phyloP scores from a whole-genome alignment of 306 rosid genomes.

The Acmispon strigosus region DNA sequence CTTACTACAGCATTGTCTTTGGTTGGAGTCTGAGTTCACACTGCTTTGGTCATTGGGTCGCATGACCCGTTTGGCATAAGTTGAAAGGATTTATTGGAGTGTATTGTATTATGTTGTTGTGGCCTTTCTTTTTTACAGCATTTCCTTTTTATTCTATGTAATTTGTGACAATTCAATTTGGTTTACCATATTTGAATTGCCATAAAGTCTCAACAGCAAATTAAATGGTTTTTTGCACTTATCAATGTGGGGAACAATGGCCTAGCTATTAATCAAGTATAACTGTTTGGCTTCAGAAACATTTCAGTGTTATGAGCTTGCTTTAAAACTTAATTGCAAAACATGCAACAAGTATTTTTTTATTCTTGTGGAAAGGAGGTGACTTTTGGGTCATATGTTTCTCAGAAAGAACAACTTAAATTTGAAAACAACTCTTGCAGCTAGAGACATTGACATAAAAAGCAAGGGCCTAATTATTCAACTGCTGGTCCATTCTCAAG shows the following conservation, averaged over 20 bases:
- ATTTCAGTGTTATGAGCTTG: not conserved
- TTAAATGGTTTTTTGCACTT: not conserved
- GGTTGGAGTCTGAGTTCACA: not conserved
- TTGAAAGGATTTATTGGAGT: not conserved
- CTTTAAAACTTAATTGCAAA: not conserved
- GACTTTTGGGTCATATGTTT: not conserved
- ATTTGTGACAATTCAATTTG: not conserved
- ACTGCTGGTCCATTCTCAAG: not conserved
- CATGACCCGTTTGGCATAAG: not conserved
- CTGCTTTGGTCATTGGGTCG: not conserved
- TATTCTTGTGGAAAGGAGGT: not conserved
- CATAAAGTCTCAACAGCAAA: not conserved
- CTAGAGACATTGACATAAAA: slow-evolving; percentile 6
- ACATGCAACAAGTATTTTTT: not conserved
- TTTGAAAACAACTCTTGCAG: not conserved
- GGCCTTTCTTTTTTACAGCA: not conserved
- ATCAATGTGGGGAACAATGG: not conserved
- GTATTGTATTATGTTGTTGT: not conserved
- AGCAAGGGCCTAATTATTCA: not conserved
- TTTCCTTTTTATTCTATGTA: not conserved
- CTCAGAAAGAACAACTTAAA: not conserved
- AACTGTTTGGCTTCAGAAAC: not conserved
- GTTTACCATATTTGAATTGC: not conserved
- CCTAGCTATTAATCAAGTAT: not conserved
- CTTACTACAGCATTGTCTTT: not conserved